Percentiles rank a stretch among this genome's conserved stretches.
These are phyloP conservation scores for Phaeosphaeria sp. DNA, from an alignment of 2,329 filamentous ascomycete genomes.

Conservation along the genomic window DNA sequence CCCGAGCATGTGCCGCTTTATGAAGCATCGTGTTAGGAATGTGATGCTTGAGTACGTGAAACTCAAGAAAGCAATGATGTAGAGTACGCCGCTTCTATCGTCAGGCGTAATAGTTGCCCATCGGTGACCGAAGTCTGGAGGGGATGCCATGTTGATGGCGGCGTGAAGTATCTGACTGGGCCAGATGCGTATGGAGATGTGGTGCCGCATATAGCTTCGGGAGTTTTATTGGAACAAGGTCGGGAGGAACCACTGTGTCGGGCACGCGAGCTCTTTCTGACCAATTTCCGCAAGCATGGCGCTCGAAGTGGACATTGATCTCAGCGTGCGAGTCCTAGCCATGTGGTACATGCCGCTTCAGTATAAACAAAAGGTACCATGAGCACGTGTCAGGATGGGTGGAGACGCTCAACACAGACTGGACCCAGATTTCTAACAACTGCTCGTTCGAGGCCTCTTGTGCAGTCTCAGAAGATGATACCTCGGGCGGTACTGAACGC, in stretches of 20 bases:
- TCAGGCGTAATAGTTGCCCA: slow-evolving; percentile 30
- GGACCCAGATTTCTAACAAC: neutral
- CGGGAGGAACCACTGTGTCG: neutral
- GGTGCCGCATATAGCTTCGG: neutral
- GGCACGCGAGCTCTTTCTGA: neutral
- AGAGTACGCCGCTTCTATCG: slow-evolving; percentile 33
- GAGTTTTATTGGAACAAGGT: neutral
- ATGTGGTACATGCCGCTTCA: neutral
- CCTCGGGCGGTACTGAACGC: neutral
- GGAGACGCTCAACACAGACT: neutral
- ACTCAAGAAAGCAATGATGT: slow-evolving; percentile 30
- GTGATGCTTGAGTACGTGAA: slow-evolving; percentile 33
- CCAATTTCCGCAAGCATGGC: neutral
- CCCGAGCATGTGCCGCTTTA: slow-evolving; percentile 36
- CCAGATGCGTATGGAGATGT: neutral
- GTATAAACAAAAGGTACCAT: neutral
- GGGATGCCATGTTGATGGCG: slow-evolving; percentile 8
- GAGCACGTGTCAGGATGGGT: neutral
- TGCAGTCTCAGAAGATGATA: neutral
- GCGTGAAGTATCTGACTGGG: neutral
- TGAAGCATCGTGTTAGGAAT: slow-evolving; percentile 28
- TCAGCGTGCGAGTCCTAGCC: neutral
- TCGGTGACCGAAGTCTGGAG: slow-evolving; percentile 12
- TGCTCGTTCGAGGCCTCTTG: neutral
- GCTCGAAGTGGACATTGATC: neutral